Percentiles rank a stretch among this genome's conserved stretches.
phyloP scores from a whole-genome alignment of 441 rosid genomes.

The Macaranga tanarius region DNA sequence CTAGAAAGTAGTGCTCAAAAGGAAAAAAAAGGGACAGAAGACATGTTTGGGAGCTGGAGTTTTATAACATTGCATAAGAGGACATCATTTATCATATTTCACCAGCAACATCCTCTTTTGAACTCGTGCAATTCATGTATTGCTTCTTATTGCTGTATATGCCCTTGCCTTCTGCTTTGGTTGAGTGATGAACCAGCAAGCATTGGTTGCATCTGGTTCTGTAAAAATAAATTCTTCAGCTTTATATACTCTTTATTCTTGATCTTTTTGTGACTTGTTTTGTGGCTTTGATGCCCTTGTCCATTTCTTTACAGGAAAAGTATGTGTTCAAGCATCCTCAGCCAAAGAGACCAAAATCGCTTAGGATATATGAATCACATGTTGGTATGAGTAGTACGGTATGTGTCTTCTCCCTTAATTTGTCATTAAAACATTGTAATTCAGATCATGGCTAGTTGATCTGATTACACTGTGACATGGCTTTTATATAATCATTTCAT shows the following conservation, averaged over 20 bases:
- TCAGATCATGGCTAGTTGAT: neutral
- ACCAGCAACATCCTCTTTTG: neutral
- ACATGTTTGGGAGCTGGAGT: neutral
- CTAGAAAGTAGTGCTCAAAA: neutral
- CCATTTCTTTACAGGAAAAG: slow-evolving; percentile 60
- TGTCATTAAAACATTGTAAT: slow-evolving; percentile 20
- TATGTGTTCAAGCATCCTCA: slow-evolving; percentile 79
- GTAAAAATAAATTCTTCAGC: neutral
- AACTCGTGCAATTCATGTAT: neutral
- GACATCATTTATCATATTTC: neutral
- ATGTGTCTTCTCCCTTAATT: slow-evolving; percentile 32
- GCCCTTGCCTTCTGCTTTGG: neutral
- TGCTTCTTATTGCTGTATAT: neutral
- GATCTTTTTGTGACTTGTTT: slow-evolving; percentile 14
- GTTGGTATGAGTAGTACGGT: slow-evolving; percentile 99
- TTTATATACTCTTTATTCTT: slow-evolving; percentile 3
- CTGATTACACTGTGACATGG: neutral
- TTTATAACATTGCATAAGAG: neutral
- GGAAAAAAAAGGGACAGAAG: no score
- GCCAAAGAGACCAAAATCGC: slow-evolving; percentile 84
- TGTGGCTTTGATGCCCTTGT: slow-evolving; percentile 7
- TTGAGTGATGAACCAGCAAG: slow-evolving; percentile 6
- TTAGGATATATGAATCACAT: slow-evolving; percentile 94
- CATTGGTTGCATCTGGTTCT: neutral
- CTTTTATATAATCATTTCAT: neutral